Base-by-base conservation (phyloP, 345 rosid genomes). In the Brassica rapa region DNA sequence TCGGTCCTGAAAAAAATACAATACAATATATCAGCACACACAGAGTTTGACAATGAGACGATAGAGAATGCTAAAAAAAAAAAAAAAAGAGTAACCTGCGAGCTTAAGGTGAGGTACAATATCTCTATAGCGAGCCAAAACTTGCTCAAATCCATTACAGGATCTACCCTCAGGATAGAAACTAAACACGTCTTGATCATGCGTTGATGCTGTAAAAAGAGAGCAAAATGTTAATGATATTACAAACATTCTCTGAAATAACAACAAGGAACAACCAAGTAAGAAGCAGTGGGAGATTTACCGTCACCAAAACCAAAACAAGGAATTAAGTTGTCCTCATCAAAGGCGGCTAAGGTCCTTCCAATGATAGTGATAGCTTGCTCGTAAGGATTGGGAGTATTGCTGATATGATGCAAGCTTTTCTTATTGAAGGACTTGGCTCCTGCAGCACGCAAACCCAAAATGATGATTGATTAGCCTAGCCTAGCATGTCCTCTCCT, bases 251-350 rank as follows among this genome's bases (percentile, higher is more conserved):
- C 15, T 33, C 9, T 65, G 69, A 9, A 19, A 14, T 16, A 5
- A n/a, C 5, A 32, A 41, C 11, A 37, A 37, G 11, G 8, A 49
- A 16, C 68, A 5, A 6, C 12, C 11, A n/a, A 3, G 12, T 15
- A 6, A 62, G 29, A 6, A 62, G n/a, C 0, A 19, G 21, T 60
- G 51, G 55, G 12, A 14, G 12, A 39, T 1, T 16, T 84, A 95
- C 98, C 97, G 77, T 95, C 99, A 73, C 99, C 99, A 77, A 95
- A 95, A 73, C 99, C 99, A 70, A 66, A 95, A 78, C 99, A 95
- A 9, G 99, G 99, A 88, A 95, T 93, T 65, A 86, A 65, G 85
- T 93, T 95, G 72, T 95, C 99, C 55, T 95, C 99, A 39, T 95
- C 98, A 61, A 93, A 95, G 75, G 84, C 74, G 70, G 92, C 87